Evolutionary conservation across 768 basidiomycete species (phyloP), one percentile per base, ranked within the genome.

Genomic region (Auricularia auricula-judae): DNA sequence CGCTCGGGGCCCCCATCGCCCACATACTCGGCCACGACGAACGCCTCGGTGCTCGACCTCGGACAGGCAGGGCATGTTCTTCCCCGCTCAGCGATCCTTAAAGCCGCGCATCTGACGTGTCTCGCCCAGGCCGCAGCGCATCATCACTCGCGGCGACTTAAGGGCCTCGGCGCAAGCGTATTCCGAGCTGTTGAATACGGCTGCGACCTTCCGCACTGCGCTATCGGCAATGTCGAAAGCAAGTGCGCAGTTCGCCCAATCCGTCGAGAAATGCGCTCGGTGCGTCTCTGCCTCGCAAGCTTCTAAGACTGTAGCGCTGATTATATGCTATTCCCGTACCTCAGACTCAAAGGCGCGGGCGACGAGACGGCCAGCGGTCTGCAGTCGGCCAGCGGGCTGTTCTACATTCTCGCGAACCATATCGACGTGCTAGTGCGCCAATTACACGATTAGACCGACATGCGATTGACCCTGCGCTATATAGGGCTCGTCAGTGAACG

Each of bases 341-440:
- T 7, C 68, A 91, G 89, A 33, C 74, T 92, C 69, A 91, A 91
- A 69, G 89, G 91, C 4, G 88, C 89, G 23, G 80, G 82, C 36
- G 90, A 91, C 71, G 90, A 93, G 71, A 77, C 89, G 33, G 89
- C 89, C 11, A 88, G 89, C 29, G 82, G 90, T 65, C 77, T 96
- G 56, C 90, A 93, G 71, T 93, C 91, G 35, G 86, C 90, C 34
- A 86, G 89, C 21, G 94, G 95, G 3, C 76, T 98, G 54, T 92
- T 96, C 74, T 90, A 95, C 74, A 82, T 98, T 68, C 87, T 96
- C 69, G 86, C 88, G 61, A 96, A 95, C 72, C 91, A 95, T 68
- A 93, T 91, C 83, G 91, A 23, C 23, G 85, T 98, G 65, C 77
- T 98, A 72, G 92, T 93, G 66, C 66, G 86, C 58, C 54, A 63